A percentile compares a stretch with the other conserved stretches of the same genome.
phyloP scores from a whole-genome alignment of 2,329 filamentous ascomycete species.

The Arthrobotrys megalospora region DNA sequence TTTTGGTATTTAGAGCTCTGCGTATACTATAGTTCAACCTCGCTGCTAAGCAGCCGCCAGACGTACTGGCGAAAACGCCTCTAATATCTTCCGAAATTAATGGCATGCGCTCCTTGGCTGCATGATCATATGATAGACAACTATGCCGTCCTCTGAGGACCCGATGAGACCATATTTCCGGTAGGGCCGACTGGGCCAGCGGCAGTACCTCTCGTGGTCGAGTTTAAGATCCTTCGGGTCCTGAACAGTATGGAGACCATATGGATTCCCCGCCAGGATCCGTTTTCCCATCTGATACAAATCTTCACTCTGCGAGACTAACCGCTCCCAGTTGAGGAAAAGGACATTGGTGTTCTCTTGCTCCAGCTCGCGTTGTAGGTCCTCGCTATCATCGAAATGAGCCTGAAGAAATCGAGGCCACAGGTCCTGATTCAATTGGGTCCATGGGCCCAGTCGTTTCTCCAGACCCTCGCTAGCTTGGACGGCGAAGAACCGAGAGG shows the following conservation, averaged over 20 bases:
- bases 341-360: neutral
- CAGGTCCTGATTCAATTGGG: neutral
- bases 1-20: no score
- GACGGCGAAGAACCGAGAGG: neutral
- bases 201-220: neutral
- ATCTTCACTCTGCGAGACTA: neutral
- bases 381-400: neutral
- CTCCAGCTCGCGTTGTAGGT: neutral
- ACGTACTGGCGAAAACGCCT: slow-evolving; percentile 1
- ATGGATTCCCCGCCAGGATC: neutral
- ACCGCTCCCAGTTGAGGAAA: neutral
- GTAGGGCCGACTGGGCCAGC: neutral
- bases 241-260: neutral
- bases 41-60: neutral
- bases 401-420: neutral
- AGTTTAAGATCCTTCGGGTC: neutral
- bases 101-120: slow-evolving; percentile 8
- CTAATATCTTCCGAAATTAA: neutral
- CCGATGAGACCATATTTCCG: neutral
- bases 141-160: slow-evolving; percentile 5
- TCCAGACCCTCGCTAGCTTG: neutral
- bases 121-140: slow-evolving; percentile 10
- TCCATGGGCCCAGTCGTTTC: neutral
- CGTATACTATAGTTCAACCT: neutral
- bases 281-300: slow-evolving; percentile 12